phyloP scores from a whole-genome alignment of 1,284 basidiomycete genomes.

The Tetrapyrgos nigripes region DNA sequence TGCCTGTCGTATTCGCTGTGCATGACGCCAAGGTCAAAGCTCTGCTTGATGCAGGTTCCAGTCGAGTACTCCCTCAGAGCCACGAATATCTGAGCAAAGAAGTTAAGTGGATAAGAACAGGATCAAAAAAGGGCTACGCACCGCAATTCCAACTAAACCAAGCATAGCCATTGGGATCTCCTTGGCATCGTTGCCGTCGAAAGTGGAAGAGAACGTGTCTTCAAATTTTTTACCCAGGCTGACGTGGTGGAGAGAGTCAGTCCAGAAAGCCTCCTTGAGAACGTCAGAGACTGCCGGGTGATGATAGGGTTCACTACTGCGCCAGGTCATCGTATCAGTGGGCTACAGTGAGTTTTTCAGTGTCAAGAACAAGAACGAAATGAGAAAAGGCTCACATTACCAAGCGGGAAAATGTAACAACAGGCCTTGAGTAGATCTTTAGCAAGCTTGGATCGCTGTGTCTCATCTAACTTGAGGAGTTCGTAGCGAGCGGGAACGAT shows the following conservation, averaged over 20 bases:
- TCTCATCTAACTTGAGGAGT: not conserved
- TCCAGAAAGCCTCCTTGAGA: not conserved
- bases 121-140: not conserved
- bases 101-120: not conserved
- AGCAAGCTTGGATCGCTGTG: not conserved
- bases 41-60: too few relatives aligned
- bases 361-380: not conserved
- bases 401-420: too few relatives aligned
- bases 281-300: not conserved
- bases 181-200: not conserved
- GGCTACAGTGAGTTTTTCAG: too few relatives aligned
- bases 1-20: too few relatives aligned
- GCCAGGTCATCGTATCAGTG: not conserved
- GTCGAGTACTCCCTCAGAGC: not conserved
- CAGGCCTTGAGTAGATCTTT: not conserved
- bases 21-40: too few relatives aligned
- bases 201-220: not conserved
- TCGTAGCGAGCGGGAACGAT: not conserved
- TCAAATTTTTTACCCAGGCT: not conserved
- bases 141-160: not conserved
- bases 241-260: too few relatives aligned
- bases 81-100: not conserved
- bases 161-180: slow-evolving; percentile 1
- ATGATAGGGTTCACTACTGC: not conserved
- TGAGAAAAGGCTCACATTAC: too few relatives aligned